Evolutionary conservation across 75 land plant genomes (phyloP), one percentile per base, ranked within the genome.

Genomic region (Sequoia sempervirens): DNA sequence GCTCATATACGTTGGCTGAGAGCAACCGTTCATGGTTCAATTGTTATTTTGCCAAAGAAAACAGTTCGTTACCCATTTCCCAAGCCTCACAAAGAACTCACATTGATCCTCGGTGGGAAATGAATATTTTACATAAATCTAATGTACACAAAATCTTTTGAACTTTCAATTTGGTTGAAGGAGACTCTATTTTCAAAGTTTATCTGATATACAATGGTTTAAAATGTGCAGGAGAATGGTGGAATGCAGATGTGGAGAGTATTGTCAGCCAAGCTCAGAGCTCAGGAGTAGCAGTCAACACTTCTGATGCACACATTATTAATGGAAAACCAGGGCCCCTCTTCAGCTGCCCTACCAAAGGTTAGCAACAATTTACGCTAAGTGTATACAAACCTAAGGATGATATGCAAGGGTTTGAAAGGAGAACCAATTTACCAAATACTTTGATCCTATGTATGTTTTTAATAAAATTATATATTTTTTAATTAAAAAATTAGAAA

Each of bases 201-300:
- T 66, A 13, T 52, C 14, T 70, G 20, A 43, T 83, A 41, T 38
- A 34, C 8, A 4, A 50, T 32, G 46, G 26, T 6, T 14, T 26
- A 6, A n/a, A 5, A 30, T 14, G 61, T 89, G 82, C 83, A 94
- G 98, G 98, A 23, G 97, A 96, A 83, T 96, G 98, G 98, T 96
- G 92, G 92, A 91, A 96, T 85, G 87, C 73, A 4, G 89, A 95
- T 72, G 89, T 92, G 2, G 89, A 89, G 45, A 88, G 72, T 26
- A 61, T 90, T 14, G 41, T 83, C 15, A 75, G 53, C 1, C 37
- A 86, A 15, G 87, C 88, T 17, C 38, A 86, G 56, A 80, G 70
- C 6, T 23, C 20, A 45, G 91, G 91, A 17, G 83, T 84, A 82
- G 82, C 85, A 52, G 83, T 78, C 5, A 82, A 88, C 2, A 50